phyloP scores from a whole-genome alignment of 2,329 filamentous ascomycete genomes.

The Colletotrichum ledebouriae region DNA sequence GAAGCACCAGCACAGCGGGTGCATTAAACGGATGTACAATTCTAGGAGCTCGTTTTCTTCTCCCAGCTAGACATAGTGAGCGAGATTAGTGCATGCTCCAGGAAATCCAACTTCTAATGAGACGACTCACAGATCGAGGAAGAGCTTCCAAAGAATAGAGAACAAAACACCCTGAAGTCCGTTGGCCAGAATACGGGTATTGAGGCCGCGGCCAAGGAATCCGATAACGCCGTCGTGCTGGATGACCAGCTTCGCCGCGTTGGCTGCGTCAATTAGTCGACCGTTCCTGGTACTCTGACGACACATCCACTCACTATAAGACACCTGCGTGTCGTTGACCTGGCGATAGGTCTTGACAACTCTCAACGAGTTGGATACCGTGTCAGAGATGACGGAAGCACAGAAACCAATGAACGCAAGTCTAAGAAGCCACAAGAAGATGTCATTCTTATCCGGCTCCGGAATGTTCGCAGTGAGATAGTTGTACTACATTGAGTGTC shows the following conservation, averaged over 20 bases:
- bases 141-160: conserved; percentile 63
- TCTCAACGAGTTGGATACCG: conserved; percentile 61
- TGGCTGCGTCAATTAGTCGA: conserved; percentile 47
- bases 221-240: conserved; percentile 57
- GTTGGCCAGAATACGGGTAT: conserved; percentile 62
- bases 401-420: conserved; percentile 59
- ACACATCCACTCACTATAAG: conserved; percentile 54
- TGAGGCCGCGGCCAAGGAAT: conserved; percentile 60
- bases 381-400: conserved; percentile 60
- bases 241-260: conserved; percentile 58
- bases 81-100: not conserved
- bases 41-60: conserved; percentile 33
- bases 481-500: conserved; percentile 55
- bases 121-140: conserved; percentile 59
- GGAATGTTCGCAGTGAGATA: conserved; percentile 54
- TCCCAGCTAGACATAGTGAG: conserved; percentile 28
- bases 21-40: not conserved
- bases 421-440: conserved; percentile 58
- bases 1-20: not conserved
- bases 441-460: conserved; percentile 56
- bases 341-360: conserved; percentile 65
- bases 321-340: conserved; percentile 62
- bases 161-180: conserved; percentile 62
- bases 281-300: too few species aligned
- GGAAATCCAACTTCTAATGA: not conserved